Conservation (phyloP, 1,139 yeast genomes). For the Saccharomyces hybrid region DNA sequence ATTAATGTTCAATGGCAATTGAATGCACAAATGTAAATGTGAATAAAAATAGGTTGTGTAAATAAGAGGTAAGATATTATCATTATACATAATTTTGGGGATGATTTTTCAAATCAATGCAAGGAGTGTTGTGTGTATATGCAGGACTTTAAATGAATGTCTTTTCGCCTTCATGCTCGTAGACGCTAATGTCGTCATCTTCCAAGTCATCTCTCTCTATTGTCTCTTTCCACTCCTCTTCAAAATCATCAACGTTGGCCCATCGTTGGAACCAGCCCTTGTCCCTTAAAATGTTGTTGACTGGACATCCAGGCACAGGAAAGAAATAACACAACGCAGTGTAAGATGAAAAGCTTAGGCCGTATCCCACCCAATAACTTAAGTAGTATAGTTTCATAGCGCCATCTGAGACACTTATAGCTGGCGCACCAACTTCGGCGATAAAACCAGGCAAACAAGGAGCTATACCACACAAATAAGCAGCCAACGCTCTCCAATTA, state of each 20-base stretch:
- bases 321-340: slow-evolving; percentile 42
- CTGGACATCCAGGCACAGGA: slow-evolving; percentile 58
- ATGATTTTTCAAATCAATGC: not conserved
- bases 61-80: not conserved
- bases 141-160: slow-evolving; percentile 12
- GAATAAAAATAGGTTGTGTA: not conserved
- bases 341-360: slow-evolving; percentile 47
- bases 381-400: slow-evolving; percentile 66
- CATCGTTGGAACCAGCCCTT: slow-evolving; percentile 59
- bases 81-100: not conserved
- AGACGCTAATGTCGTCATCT: slow-evolving; percentile 19
- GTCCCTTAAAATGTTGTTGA: slow-evolving; percentile 40
- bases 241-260: slow-evolving; percentile 56
- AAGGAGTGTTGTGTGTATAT: not conserved
- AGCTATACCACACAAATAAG: slow-evolving; percentile 65
- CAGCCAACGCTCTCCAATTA: slow-evolving; percentile 75
- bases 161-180: slow-evolving; percentile 16
- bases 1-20: not conserved
- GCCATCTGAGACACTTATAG: slow-evolving; percentile 57
- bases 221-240: slow-evolving; percentile 32
- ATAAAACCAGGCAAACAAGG: slow-evolving; percentile 87
- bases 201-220: slow-evolving; percentile 15
- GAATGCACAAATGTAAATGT: not conserved
- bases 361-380: slow-evolving; percentile 70
- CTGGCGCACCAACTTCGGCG: slow-evolving; percentile 58